These are phyloP conservation scores for Parathielavia appendiculata DNA, from an alignment of 495 filamentous ascomycete genomes.

Conservation along the genomic window DNA sequence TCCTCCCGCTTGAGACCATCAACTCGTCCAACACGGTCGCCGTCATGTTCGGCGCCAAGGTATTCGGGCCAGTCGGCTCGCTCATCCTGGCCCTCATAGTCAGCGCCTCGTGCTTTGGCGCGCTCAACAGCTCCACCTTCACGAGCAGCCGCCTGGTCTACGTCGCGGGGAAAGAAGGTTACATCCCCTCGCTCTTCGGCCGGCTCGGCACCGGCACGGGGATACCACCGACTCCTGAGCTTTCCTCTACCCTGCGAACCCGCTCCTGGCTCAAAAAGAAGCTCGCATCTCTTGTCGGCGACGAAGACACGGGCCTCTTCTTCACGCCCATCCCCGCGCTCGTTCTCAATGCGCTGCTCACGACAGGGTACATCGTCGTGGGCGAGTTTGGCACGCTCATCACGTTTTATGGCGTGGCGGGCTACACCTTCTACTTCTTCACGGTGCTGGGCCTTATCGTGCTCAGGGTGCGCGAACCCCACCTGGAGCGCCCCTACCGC, in stretches of 20 bases:
- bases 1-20: slow-evolving; percentile 75
- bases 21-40: slow-evolving; percentile 86
- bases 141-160: slow-evolving; percentile 90
- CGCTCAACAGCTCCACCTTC: slow-evolving; percentile 91
- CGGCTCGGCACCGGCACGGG: slow-evolving; percentile 63
- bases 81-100: slow-evolving; percentile 86
- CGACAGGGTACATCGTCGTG: slow-evolving; percentile 67
- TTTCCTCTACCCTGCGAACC: slow-evolving; percentile 46
- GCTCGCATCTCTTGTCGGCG: slow-evolving; percentile 54
- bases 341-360: slow-evolving; percentile 68
- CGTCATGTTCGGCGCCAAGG: slow-evolving; percentile 84
- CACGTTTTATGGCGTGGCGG: slow-evolving; percentile 95
- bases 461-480: slow-evolving; percentile 79
- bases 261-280: slow-evolving; percentile 55
- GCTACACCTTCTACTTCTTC: slow-evolving; percentile 94
- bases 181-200: slow-evolving; percentile 78
- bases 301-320: slow-evolving; percentile 59
- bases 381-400: slow-evolving; percentile 89
- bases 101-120: slow-evolving; percentile 80
- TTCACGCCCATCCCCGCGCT: slow-evolving; percentile 90
- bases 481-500: slow-evolving; percentile 81
- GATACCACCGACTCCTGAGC: slow-evolving; percentile 28
- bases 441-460: slow-evolving; percentile 92
- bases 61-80: slow-evolving; percentile 79
- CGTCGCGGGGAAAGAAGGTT: slow-evolving; percentile 91